Evolutionary conservation across 371 early-diverging fungal genomes (phyloP).

Genomic region (Mortierella sp.): DNA sequence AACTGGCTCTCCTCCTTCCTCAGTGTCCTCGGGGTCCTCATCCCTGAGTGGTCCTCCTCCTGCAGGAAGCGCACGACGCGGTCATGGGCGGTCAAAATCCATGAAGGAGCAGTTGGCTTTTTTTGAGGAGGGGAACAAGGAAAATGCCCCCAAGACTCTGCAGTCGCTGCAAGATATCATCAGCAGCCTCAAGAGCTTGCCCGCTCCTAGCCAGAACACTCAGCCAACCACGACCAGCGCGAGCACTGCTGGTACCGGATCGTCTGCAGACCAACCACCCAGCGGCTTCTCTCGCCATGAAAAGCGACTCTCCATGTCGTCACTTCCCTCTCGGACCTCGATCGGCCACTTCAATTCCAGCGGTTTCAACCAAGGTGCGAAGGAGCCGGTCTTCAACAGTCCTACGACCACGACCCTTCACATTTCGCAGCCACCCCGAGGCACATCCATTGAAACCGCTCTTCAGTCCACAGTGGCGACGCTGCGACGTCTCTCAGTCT

Average conservation of each 20-base stretch:
- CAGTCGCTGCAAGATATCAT: conserved; percentile 69
- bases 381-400: conserved; percentile 12
- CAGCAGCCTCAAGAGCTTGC: conserved; percentile 64
- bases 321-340: conserved; percentile 28
- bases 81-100: conserved; percentile 42
- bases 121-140: conserved; percentile 31
- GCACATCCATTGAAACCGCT: conserved; percentile 42
- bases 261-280: conserved; percentile 2
- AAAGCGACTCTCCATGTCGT: conserved; percentile 60
- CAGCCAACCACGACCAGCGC: not conserved
- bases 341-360: conserved; percentile 11
- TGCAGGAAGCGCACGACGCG: conserved; percentile 13
- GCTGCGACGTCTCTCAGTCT: conserved; percentile 50
- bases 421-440: conserved; percentile 50
- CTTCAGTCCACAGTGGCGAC: conserved; percentile 53
- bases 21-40: conserved; percentile 5
- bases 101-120: conserved; percentile 52
- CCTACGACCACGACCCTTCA: conserved; percentile 38
- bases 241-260: not conserved
- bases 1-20: not conserved
- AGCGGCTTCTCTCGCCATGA: conserved; percentile 47
- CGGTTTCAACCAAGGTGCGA: conserved; percentile 11
- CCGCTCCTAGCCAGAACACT: conserved; percentile 44
- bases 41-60: conserved; percentile 11
- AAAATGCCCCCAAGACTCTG: conserved; percentile 51